These are phyloP conservation scores for Ceratobasidium sp. DNA, from an alignment of 1,284 basidiomycete species.

Conservation along the genomic window DNA sequence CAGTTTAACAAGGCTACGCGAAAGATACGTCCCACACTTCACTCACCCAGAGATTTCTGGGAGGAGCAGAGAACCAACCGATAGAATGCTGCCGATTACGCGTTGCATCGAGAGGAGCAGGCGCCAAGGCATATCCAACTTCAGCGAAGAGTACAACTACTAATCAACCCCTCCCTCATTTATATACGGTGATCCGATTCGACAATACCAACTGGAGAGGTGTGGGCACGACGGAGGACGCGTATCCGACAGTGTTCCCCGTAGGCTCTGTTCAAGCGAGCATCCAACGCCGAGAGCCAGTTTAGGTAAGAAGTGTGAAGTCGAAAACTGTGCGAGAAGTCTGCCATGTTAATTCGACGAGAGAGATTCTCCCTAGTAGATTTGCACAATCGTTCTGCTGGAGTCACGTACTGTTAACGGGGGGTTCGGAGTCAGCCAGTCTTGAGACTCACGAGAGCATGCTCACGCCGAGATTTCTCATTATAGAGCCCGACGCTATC, in stretches of 20 bases:
- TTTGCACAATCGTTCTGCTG: constrained; percentile 91
- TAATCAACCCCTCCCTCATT: constrained; percentile 90
- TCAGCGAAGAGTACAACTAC: constrained; percentile 88
- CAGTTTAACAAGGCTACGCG: too few relatives aligned
- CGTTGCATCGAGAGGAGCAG: constrained; percentile 89
- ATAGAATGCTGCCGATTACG: constrained; percentile 87
- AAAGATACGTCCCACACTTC: too few relatives aligned
- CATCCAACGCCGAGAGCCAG: constrained; percentile 76
- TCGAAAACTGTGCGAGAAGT: constrained; percentile 55
- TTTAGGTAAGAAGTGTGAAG: constrained; percentile 33
- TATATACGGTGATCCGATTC: neutral
- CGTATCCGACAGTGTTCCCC: constrained; percentile 92
- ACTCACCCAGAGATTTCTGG: constrained; percentile 91
- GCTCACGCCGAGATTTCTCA: constrained; percentile 94
- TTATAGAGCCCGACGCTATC: constrained; percentile 90
- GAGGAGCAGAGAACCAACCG: constrained; percentile 83
- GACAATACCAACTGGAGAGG: constrained; percentile 10
- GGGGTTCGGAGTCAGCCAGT: constrained; percentile 18
- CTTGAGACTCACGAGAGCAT: constrained; percentile 78
- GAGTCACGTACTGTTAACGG: constrained; percentile 22
- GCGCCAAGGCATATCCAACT: constrained; percentile 77
- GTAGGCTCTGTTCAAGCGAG: constrained; percentile 98
- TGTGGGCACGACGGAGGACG: constrained; percentile 88
- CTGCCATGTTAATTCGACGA: constrained; percentile 81
- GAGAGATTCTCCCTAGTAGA: constrained; percentile 98